Evolutionary conservation across 768 basidiomycete genomes (phyloP), one percentile per base, ranked within the genome.

Genomic region (Boletus reticulatus): DNA sequence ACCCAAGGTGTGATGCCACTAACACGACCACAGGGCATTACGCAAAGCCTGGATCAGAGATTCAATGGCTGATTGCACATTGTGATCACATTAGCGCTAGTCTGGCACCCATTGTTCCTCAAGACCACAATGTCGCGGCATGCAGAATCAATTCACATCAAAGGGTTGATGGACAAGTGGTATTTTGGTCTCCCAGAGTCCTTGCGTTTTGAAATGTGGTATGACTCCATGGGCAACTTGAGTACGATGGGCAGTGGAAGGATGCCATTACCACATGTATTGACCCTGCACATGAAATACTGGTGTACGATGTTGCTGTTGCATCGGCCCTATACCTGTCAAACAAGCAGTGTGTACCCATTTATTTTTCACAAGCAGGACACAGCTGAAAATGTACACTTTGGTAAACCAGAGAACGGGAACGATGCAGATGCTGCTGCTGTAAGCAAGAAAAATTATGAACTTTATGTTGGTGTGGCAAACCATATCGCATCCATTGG

Each of bases 201-300:
- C 65, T 71, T 92, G 31, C 81, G 85, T 38, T 83, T 82, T 61
- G 86, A 88, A 57, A 72, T 80, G 24, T 78, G 76, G 16, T 65
- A 71, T 43, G 69, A 69, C 29, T 72, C 77, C 13, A 66, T 68
- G 54, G 81, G 67, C 13, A 67, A 61, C 36, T 55, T 59, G 53
- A 56, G 50, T 19, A 43, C 55, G 29, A 56, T 48, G 19, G 42
- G 41, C 4, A 44, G 24, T 72, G 67, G 70, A 71, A 19, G 70
- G 16, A 67, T 75, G 19, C 81, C 81, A 6, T 78, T 79, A 2
- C 88, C 89, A 5, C 84, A 89, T 59, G 72, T 89, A 24, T 72
- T 92, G 53, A 87, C 86, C 39, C 73, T 92, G 48, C 89, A 92
- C 65, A 87, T 92, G 88, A 87, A 89, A 63, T 92, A 91, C 64